These are phyloP conservation scores for Botrytis paeoniae DNA, from an alignment of 2,329 filamentous ascomycete genomes.

Conservation along the genomic window DNA sequence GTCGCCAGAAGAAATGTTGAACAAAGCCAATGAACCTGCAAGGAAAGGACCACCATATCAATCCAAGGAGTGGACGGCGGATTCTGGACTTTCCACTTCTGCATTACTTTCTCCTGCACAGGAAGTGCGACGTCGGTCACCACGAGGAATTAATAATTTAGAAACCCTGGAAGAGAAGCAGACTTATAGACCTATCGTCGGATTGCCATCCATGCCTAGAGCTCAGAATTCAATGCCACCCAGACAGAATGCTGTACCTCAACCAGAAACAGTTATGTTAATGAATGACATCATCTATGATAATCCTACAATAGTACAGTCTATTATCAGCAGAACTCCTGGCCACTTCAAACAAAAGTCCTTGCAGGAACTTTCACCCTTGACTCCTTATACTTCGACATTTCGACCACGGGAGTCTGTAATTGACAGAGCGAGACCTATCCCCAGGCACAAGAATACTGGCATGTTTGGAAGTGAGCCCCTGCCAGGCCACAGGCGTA, in stretches of 20 bases:
- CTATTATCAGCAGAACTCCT: conserved; percentile 47
- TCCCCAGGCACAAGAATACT: conserved; percentile 40
- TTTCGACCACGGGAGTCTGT: conserved; percentile 32
- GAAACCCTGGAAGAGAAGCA: conserved; percentile 25
- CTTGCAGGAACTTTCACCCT: conserved; percentile 21
- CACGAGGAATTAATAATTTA: conserved; percentile 29
- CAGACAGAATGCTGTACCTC: conserved; percentile 26
- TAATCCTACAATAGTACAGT: conserved; percentile 48
- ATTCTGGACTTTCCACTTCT: conserved; percentile 35
- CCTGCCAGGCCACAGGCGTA: conserved; percentile 44
- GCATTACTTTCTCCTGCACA: conserved; percentile 36
- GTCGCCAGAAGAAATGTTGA: conserved; percentile 26
- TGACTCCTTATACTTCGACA: conserved; percentile 19
- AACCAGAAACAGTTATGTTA: conserved; percentile 52
- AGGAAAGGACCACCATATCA: conserved; percentile 26
- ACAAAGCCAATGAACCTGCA: conserved; percentile 28
- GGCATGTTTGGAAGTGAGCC: conserved; percentile 48
- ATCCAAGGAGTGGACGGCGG: conserved; percentile 21
- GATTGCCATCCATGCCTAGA: conserved; percentile 34
- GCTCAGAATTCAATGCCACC: conserved; percentile 24
- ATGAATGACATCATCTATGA: conserved; percentile 56
- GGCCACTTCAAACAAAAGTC: conserved; percentile 11
- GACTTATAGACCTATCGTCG: conserved; percentile 23
- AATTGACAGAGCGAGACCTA: conserved; percentile 38
- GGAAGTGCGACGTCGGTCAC: conserved; percentile 36